Conservation (phyloP, 345 rosid species). For the Ceriops tagal region DNA sequence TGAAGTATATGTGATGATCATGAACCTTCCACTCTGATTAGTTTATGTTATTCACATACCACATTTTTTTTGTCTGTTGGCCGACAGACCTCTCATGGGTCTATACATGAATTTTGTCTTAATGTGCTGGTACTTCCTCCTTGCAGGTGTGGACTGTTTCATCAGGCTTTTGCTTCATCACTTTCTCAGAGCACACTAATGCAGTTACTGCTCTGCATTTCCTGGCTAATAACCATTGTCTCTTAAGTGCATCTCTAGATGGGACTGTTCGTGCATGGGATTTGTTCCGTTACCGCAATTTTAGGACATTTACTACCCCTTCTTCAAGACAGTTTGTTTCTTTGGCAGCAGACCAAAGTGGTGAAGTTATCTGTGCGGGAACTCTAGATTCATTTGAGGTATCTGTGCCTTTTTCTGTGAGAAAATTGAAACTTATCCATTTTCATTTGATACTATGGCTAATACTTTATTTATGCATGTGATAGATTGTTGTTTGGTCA, state of each 20-base stretch:
- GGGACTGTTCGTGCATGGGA: constrained; percentile 99
- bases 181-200: constrained; percentile 91
- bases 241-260: constrained; percentile 88
- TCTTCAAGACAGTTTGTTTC: constrained; percentile 93
- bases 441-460: constrained; percentile 9
- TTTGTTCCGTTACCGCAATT: constrained; percentile 83
- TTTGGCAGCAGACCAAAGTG: constrained; percentile 86
- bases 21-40: not conserved
- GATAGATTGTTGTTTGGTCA: constrained; percentile 96
- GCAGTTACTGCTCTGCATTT: constrained; percentile 96
- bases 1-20: no score
- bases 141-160: constrained; percentile 87
- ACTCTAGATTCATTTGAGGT: constrained; percentile 97
- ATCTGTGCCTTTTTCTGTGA: not conserved
- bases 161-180: constrained; percentile 94
- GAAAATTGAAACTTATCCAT: not conserved
- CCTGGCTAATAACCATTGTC: constrained; percentile 84
- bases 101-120: not conserved
- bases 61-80: not conserved
- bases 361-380: constrained; percentile 97
- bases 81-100: not conserved
- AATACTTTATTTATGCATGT: constrained; percentile 6
- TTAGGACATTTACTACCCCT: constrained; percentile 91
- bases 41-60: not conserved
- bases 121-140: constrained; percentile 15